A percentile compares a stretch with the other conserved stretches of the same genome.
phyloP scores from a whole-genome alignment of 441 rosid genomes.

The Jatropha podagrica region DNA sequence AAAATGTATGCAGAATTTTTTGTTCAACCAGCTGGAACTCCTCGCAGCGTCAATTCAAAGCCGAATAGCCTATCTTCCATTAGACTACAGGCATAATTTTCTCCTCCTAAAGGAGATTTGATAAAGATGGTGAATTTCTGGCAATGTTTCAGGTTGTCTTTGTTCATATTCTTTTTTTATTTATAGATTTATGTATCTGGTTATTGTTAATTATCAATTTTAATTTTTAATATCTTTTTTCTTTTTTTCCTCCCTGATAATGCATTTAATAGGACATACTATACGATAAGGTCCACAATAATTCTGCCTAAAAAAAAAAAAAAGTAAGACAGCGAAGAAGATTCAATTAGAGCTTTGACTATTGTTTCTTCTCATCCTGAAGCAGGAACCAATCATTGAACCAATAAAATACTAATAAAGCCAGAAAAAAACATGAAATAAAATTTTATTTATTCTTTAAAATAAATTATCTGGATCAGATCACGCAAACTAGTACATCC shows the following conservation, averaged over 20 bases:
- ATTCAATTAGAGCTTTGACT: too few species aligned
- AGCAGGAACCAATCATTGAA: too few species aligned
- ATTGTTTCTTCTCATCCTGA: too few species aligned
- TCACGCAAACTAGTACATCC: too few species aligned
- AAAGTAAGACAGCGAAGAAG: too few species aligned
- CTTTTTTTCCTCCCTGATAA: background rate
- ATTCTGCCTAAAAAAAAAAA: too few species aligned
- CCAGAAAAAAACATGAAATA: too few species aligned
- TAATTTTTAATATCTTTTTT: too few species aligned
- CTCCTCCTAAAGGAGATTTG: background rate
- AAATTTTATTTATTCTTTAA: too few species aligned
- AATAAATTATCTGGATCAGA: too few species aligned
- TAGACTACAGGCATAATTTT: background rate
- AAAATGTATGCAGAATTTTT: slow-evolving; percentile 59
- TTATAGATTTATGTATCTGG: background rate
- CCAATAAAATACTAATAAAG: too few species aligned
- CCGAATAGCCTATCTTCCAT: slow-evolving; percentile 22
- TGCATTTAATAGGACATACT: background rate
- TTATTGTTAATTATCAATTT: background rate
- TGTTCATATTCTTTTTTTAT: background rate
- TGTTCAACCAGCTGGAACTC: slow-evolving; percentile 15
- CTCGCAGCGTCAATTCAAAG: slow-evolving; percentile 19
- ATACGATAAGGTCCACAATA: background rate
- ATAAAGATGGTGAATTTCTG: background rate
- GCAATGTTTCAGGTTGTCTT: slow-evolving; percentile 14